Evolutionary conservation across 2,329 filamentous ascomycete species (phyloP).

Genomic region (Pseudopyricularia javanii): DNA sequence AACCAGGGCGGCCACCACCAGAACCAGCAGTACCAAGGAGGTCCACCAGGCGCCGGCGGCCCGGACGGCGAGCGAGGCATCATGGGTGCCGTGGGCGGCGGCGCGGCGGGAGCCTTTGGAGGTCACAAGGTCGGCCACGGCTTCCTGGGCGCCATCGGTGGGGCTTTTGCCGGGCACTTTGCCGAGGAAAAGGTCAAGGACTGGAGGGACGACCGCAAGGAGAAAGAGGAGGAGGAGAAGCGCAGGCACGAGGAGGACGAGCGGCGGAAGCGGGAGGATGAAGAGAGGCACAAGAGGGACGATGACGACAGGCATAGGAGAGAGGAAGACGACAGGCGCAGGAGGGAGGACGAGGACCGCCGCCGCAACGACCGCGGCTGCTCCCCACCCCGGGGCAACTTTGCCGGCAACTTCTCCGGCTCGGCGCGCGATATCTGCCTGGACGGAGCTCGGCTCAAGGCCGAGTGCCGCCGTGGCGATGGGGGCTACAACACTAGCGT

Average conservation of each 20-base stretch:
- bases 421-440: slow-evolving; percentile 21
- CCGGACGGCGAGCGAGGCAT: not conserved
- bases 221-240: slow-evolving; percentile 22
- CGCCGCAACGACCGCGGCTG: slow-evolving; percentile 4
- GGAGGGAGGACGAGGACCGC: slow-evolving; percentile 7
- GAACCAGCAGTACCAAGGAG: not conserved
- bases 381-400: slow-evolving; percentile 9
- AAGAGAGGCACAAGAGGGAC: slow-evolving; percentile 12
- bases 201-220: slow-evolving; percentile 25
- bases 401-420: slow-evolving; percentile 20
- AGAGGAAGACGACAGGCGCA: slow-evolving; percentile 3
- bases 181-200: slow-evolving; percentile 28
- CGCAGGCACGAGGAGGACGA: slow-evolving; percentile 24
- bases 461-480: slow-evolving; percentile 18
- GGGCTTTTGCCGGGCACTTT: slow-evolving; percentile 25
- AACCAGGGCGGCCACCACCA: not conserved
- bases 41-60: not conserved
- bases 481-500: slow-evolving; percentile 19
- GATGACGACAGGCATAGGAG: slow-evolving; percentile 6
- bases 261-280: slow-evolving; percentile 10
- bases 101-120: not conserved
- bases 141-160: slow-evolving; percentile 20
- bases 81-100: not conserved
- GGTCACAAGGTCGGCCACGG: slow-evolving; percentile 1
- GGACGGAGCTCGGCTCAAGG: slow-evolving; percentile 21